A percentile compares a stretch with the other conserved stretches of the same genome.
Conservation (phyloP, 1,284 basidiomycete genomes). For the Marasmius tenuissimus region DNA sequence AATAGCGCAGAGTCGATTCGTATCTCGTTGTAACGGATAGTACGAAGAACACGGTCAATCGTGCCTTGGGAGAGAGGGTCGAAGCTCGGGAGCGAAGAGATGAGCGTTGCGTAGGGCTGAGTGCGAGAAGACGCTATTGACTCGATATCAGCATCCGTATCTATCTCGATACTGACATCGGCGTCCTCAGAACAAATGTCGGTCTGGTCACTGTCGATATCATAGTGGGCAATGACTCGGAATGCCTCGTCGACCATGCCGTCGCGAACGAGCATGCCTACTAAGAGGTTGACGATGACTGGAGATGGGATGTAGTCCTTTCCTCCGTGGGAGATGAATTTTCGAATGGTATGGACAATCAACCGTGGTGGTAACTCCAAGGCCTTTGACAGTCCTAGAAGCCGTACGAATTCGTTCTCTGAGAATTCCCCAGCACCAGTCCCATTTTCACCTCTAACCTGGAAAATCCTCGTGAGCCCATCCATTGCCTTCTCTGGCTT, state of each 20-base stretch:
- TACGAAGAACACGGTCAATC: constrained; percentile 35
- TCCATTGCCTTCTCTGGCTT: constrained; percentile 16
- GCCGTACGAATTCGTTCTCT: constrained; percentile 36
- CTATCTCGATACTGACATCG: neutral
- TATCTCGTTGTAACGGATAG: constrained; percentile 39
- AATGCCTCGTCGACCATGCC: constrained; percentile 34
- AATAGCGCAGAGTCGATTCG: constrained; percentile 39
- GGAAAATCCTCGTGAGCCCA: constrained; percentile 29
- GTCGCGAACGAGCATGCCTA: constrained; percentile 33
- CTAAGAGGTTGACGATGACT: constrained; percentile 35
- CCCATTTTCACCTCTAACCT: constrained; percentile 17
- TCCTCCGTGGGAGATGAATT: constrained; percentile 34
- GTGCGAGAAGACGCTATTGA: neutral
- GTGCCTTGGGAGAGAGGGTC: constrained; percentile 27
- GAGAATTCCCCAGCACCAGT: constrained; percentile 25
- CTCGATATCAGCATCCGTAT: constrained; percentile 4
- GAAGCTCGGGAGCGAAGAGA: constrained; percentile 34
- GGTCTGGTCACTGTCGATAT: constrained; percentile 15
- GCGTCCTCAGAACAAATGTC: neutral
- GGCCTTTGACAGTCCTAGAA: constrained; percentile 34
- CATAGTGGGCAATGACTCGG: constrained; percentile 24
- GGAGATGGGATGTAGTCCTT: constrained; percentile 31
- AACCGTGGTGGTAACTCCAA: constrained; percentile 27
- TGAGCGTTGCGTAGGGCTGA: constrained; percentile 37
- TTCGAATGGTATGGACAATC: constrained; percentile 33